Percentiles rank a stretch among this genome's conserved stretches.
Conservation (phyloP, 2,329 filamentous ascomycete species). For the Colletotrichum australisinense region DNA sequence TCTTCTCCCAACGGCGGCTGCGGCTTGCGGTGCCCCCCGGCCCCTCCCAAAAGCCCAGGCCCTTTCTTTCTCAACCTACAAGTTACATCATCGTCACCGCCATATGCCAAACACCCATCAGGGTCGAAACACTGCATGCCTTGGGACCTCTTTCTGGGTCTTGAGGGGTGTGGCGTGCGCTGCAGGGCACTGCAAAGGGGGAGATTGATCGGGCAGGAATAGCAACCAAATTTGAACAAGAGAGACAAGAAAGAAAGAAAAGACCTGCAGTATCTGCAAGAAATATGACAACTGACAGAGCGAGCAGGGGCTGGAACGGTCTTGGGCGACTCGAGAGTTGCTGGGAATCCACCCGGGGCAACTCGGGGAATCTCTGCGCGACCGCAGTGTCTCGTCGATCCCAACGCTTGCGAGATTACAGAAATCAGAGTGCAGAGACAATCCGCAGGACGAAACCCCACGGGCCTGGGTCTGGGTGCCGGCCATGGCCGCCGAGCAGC, state of each 20-base stretch:
- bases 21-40: neutral
- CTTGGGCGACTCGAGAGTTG: too few species aligned
- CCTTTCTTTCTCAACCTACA: neutral
- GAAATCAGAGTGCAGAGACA: neutral
- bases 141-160: neutral
- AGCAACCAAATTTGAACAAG: neutral
- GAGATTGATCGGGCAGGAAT: neutral
- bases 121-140: neutral
- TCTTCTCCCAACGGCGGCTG: neutral
- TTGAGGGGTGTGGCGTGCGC: neutral
- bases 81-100: conserved; percentile 10
- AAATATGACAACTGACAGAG: neutral
- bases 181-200: neutral
- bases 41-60: neutral
- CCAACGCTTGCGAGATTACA: neutral
- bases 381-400: conserved; percentile 3
- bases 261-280: neutral
- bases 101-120: conserved; percentile 10
- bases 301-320: neutral
- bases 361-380: conserved; percentile 7
- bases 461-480: conserved; percentile 5
- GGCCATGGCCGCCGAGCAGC: conserved; percentile 6
- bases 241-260: neutral
- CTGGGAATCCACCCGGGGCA: neutral
- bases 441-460: neutral